Base-by-base conservation (phyloP, 306 rosid genomes). In the Pyrus bretschneideri region DNA sequence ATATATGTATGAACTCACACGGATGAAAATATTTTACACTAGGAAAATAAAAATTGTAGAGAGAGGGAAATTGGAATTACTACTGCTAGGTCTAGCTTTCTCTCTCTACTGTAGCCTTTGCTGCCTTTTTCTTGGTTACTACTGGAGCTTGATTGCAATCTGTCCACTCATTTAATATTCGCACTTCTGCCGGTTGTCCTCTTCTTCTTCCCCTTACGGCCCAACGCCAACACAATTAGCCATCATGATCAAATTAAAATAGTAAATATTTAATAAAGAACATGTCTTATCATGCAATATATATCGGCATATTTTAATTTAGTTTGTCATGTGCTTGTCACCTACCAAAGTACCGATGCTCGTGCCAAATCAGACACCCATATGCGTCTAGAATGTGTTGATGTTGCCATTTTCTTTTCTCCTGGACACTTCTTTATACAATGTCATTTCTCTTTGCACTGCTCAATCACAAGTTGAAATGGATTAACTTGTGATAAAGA, bases 151-250 rank as follows among this genome's bases (percentile, higher is more conserved):
- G 80, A 86, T 85, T n/a, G 85, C 82, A 82, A 88, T 86, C 84
- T 80, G 78, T 82, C 88, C 93, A 83, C 83, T 83, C 84, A 63
- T 88, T 85, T 85, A 76, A 76, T 89, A 91, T 91, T 85, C 93
- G 75, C 84, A 76, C 84, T 76, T 19, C 46, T 2, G 18, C 76
- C 14, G 7, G 40, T 85, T 88, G 83, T 81, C 85, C 72, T 73
- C 85, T 79, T 79, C 75, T 69, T 70, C 71, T 6, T 49, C 78
- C 66, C 35, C 31, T 13, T 13, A 2, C 69, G 9, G 65, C 35
- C 74, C 12, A 63, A 4, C 42, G 23, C 45, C 30, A 38, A 61
- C 25, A 49, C 76, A 42, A 58, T n/a, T 22, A 58, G 4, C 63
- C 63, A 58, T 58, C 63, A 58, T 11, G 27, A 58, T 58, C 29